phyloP scores from a whole-genome alignment of 2,329 filamentous ascomycete species.

The Sclerotinia subarctica region DNA sequence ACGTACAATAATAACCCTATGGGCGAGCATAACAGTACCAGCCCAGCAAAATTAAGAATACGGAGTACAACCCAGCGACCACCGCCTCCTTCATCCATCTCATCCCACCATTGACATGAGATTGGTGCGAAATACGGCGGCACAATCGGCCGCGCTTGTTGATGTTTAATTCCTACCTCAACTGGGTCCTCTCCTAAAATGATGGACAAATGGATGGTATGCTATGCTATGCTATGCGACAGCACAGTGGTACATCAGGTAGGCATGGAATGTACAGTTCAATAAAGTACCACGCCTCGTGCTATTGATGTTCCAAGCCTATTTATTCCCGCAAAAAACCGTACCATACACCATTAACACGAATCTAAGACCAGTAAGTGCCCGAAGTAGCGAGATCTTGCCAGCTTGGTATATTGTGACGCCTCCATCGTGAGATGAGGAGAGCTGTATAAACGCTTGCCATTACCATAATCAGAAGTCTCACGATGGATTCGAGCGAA shows the following conservation, averaged over 20 bases:
- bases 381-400: slow-evolving; percentile 3
- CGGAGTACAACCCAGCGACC: background rate
- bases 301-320: background rate
- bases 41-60: background rate
- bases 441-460: slow-evolving; percentile 20
- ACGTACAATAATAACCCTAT: slow-evolving; percentile 5
- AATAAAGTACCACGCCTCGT: background rate
- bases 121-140: slow-evolving; percentile 15
- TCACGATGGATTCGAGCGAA: background rate
- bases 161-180: slow-evolving; percentile 3
- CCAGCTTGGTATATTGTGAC: slow-evolving; percentile 6
- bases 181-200: background rate
- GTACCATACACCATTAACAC: background rate
- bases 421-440: slow-evolving; percentile 5
- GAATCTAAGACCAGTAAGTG: background rate
- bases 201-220: background rate
- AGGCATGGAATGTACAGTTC: background rate
- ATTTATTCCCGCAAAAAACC: background rate
- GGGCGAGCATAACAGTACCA: slow-evolving; percentile 1
- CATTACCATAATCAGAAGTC: slow-evolving; percentile 17
- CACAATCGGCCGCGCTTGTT: slow-evolving; percentile 19
- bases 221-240: background rate
- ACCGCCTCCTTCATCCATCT: background rate
- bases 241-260: background rate
- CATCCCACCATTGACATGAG: slow-evolving; percentile 4